These are phyloP conservation scores for Ganoderma sinense DNA, from an alignment of 1,284 basidiomycete genomes.

Conservation along the genomic window DNA sequence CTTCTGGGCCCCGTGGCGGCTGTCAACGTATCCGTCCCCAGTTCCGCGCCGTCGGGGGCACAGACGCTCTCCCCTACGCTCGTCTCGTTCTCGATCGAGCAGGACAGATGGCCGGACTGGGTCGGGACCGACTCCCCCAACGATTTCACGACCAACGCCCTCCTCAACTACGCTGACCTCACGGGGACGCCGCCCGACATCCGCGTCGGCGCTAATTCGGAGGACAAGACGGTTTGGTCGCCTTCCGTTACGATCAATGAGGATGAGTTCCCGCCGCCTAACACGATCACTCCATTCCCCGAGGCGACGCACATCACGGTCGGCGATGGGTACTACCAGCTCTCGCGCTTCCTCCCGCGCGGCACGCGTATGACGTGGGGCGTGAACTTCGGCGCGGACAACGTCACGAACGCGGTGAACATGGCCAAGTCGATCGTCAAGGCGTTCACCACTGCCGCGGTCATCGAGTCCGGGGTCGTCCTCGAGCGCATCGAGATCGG, in stretches of 20 bases:
- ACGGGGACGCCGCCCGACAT: conserved; percentile 65
- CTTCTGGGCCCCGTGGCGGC: conserved; percentile 8
- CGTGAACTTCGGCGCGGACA: conserved; percentile 66
- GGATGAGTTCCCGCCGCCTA: conserved; percentile 57
- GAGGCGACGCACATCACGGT: conserved; percentile 65
- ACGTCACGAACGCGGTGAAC: conserved; percentile 64
- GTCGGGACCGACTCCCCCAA: conserved; percentile 56
- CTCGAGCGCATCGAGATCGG: conserved; percentile 35
- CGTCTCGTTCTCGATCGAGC: conserved; percentile 72
- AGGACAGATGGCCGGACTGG: conserved; percentile 75
- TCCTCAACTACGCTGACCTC: conserved; percentile 61
- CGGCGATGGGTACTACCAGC: conserved; percentile 64
- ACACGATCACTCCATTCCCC: conserved; percentile 61
- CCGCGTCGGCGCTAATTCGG: conserved; percentile 68
- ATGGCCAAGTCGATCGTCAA: conserved; percentile 62
- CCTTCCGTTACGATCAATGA: conserved; percentile 45
- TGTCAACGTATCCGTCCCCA: conserved; percentile 36
- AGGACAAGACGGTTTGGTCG: conserved; percentile 57
- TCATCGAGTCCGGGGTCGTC: conserved; percentile 52
- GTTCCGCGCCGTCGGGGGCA: conserved; percentile 31
- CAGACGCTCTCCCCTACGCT: conserved; percentile 44
- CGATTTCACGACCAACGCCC: conserved; percentile 62
- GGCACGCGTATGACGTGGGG: conserved; percentile 74
- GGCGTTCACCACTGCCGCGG: conserved; percentile 54
- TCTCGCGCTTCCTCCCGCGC: conserved; percentile 61